Evolutionary conservation across 2,329 filamentous ascomycete species (phyloP).

Genomic region (Neopestalotiopsis sp.): DNA sequence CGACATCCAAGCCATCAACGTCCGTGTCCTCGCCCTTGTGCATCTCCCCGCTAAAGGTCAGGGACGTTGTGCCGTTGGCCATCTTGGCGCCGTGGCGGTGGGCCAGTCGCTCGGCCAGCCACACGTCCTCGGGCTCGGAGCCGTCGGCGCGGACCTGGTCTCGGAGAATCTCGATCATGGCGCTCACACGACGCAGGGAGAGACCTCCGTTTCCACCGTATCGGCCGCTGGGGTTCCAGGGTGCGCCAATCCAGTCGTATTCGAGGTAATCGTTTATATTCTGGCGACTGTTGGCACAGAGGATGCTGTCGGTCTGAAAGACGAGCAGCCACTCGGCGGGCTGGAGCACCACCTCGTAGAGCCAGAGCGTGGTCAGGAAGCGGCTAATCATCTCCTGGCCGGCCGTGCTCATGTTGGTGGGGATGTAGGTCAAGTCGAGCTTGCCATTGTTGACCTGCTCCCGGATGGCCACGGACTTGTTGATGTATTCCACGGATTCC

Average conservation of each 20-base stretch:
- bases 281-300: constrained; percentile 57
- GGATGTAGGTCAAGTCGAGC: constrained; percentile 57
- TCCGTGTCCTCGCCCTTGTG: constrained; percentile 41
- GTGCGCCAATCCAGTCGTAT: constrained; percentile 60
- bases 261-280: constrained; percentile 56
- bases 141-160: constrained; percentile 50
- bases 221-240: constrained; percentile 47
- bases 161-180: constrained; percentile 57
- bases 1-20: constrained; percentile 27
- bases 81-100: constrained; percentile 53
- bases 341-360: constrained; percentile 55
- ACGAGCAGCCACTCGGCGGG: constrained; percentile 60
- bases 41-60: constrained; percentile 58
- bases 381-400: constrained; percentile 58
- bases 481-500: constrained; percentile 50
- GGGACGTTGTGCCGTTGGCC: constrained; percentile 56
- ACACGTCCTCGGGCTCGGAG: constrained; percentile 60
- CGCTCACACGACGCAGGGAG: constrained; percentile 57
- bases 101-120: constrained; percentile 59
- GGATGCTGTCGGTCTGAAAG: constrained; percentile 61
- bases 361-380: constrained; percentile 57
- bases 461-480: constrained; percentile 51
- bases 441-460: constrained; percentile 49
- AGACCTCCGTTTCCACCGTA: constrained; percentile 60
- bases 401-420: constrained; percentile 55